Base-by-base conservation (phyloP, 495 filamentous ascomycete species). In the Friedmanniomyces simplex region DNA sequence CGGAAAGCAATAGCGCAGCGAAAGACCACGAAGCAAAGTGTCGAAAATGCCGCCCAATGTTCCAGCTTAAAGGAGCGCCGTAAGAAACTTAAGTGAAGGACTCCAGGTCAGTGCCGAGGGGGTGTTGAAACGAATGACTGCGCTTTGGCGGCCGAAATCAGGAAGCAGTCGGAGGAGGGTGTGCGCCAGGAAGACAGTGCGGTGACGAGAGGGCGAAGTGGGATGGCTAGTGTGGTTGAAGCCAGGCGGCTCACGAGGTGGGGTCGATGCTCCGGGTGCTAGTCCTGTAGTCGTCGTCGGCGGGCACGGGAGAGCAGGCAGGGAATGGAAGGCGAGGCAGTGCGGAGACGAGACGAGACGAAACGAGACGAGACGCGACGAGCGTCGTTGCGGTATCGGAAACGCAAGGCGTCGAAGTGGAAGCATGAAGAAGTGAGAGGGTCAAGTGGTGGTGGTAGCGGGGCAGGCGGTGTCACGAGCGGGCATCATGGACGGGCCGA, bases 321-420 rank as follows among this genome's bases (percentile, higher is more conserved):
- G n/a, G n/a, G n/a, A n/a, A n/a, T n/a, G n/a, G n/a, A n/a, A n/a
- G n/a, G n/a, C n/a, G n/a, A n/a, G n/a, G n/a, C n/a, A n/a, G n/a
- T n/a, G n/a, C n/a, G n/a, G n/a, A n/a, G n/a, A n/a, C n/a, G n/a
- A n/a, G n/a, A 32, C 10, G 28, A 32, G 28, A 32, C 10, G 28
- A 32, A 32, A 32, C n/a, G n/a, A n/a, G n/a, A n/a, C n/a, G n/a
- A n/a, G 28, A 3, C 28, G 28, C 28, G 28, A 32, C 10, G 28
- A 32, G 28, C n/a, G n/a, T 32, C 28, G 7, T 22, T 49, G 43
- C 50, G 50, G 49, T 12, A 53, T 32, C 39, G 26, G 57, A 60
- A 51, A 55, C 32, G 52, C 58, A 60, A 60, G 58, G 58, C 58
- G 52, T 45, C n/a, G n/a, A n/a, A n/a, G n/a, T 24, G 49, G 16